Evolutionary conservation across 192 early-diverging fungal species (phyloP).

Genomic region (Spizellomyces punctatus): DNA sequence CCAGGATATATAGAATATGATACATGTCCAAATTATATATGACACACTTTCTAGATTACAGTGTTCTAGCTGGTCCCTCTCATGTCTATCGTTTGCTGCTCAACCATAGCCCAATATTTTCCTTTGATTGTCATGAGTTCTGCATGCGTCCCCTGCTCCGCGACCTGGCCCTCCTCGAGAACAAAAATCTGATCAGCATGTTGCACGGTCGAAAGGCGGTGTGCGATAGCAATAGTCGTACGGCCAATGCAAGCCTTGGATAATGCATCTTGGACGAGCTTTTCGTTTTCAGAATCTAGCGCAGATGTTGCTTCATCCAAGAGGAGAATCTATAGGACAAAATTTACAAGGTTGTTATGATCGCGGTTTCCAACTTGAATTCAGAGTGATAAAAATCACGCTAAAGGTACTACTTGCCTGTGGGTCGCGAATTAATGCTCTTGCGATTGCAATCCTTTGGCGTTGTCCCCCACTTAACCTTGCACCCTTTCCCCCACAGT

Average conservation of each 20-base stretch:
- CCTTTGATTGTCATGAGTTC: conserved; percentile 60
- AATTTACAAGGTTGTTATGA: neutral
- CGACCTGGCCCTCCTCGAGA: conserved; percentile 59
- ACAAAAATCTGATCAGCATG: conserved; percentile 84
- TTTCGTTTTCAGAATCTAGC: conserved; percentile 68
- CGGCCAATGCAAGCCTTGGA: conserved; percentile 39
- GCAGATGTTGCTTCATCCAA: conserved; percentile 87
- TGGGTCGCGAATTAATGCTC: conserved; percentile 84
- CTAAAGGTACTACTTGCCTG: conserved; percentile 41
- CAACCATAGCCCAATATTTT: conserved; percentile 62
- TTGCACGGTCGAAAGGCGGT: conserved; percentile 85
- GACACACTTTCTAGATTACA: too few relatives aligned
- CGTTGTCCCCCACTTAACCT: conserved; percentile 53
- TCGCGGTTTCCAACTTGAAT: neutral
- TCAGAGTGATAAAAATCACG: neutral
- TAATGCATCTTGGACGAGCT: conserved; percentile 47
- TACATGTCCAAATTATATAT: too few relatives aligned
- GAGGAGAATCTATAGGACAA: conserved; percentile 63
- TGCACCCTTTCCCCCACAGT: conserved; percentile 44
- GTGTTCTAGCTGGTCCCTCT: too few relatives aligned
- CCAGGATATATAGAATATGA: too few relatives aligned
- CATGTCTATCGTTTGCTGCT: conserved; percentile 50
- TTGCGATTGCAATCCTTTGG: conserved; percentile 71
- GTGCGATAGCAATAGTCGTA: conserved; percentile 86
- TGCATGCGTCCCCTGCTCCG: conserved; percentile 69